These are phyloP conservation scores for Yamadazyma diospyri DNA, from an alignment of 1,139 yeast species.

Conservation along the genomic window DNA sequence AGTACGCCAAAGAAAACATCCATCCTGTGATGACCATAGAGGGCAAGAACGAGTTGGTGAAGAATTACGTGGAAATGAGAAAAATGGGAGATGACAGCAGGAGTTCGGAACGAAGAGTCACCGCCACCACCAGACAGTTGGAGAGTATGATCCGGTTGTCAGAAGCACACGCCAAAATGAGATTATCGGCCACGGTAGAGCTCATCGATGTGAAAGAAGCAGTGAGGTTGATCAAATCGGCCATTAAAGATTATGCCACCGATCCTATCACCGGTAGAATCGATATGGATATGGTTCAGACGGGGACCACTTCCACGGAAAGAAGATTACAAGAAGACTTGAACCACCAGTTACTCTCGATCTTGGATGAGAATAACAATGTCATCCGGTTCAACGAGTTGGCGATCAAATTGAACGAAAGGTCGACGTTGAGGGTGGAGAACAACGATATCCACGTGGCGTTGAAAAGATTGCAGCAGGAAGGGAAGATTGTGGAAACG, in stretches of 20 bases:
- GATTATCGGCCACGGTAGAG: constrained; percentile 68
- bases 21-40: constrained; percentile 75
- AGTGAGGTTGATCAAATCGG: constrained; percentile 85
- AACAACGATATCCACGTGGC: constrained; percentile 67
- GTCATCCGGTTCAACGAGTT: constrained; percentile 61
- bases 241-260: constrained; percentile 96
- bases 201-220: constrained; percentile 90
- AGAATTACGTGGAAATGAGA: constrained; percentile 90
- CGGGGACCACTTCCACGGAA: constrained; percentile 91
- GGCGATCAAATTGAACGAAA: constrained; percentile 62
- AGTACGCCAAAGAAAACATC: constrained; percentile 81
- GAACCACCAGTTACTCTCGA: constrained; percentile 53
- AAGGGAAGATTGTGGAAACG: constrained; percentile 65
- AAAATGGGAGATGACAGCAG: constrained; percentile 90
- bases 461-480: constrained; percentile 67
- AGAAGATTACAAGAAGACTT: constrained; percentile 76
- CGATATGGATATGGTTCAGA: constrained; percentile 95
- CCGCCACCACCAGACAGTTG: constrained; percentile 96
- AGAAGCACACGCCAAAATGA: constrained; percentile 98
- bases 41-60: constrained; percentile 85
- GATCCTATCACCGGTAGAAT: constrained; percentile 96
- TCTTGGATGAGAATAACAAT: constrained; percentile 41
- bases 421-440: constrained; percentile 66
- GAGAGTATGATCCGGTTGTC: constrained; percentile 92
- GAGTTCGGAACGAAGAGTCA: constrained; percentile 82